Conservation (phyloP, 2,329 filamentous ascomycete species). For the Monilinia polystroma region DNA sequence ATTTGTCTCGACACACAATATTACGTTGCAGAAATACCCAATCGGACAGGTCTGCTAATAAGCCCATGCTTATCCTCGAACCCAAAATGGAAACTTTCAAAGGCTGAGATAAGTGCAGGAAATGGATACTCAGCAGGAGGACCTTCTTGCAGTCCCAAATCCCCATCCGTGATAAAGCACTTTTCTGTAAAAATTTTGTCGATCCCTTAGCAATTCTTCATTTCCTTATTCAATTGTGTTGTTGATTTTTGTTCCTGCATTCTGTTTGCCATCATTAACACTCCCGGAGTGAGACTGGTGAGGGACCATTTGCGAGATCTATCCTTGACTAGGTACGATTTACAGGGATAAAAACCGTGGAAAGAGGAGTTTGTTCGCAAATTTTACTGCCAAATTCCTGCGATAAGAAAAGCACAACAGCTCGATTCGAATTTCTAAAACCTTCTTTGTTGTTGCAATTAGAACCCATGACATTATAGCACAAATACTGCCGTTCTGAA, state of each 20-base stretch:
- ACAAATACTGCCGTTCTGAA: neutral
- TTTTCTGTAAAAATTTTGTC: constrained; percentile 15
- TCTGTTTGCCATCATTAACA: neutral
- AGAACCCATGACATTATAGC: neutral
- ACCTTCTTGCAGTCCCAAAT: neutral
- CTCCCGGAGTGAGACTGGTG: neutral
- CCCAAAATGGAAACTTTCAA: constrained; percentile 23
- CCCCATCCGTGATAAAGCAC: constrained; percentile 21
- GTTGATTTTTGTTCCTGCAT: constrained; percentile 2
- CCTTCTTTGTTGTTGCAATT: neutral
- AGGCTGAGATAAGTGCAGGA: constrained; percentile 25
- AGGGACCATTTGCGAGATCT: constrained; percentile 1
- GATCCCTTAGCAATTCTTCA: neutral
- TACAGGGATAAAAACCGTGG: neutral
- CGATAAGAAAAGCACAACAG: neutral
- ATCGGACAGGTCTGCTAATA: constrained; percentile 7
- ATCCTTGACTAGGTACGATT: neutral
- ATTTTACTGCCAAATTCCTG: neutral
- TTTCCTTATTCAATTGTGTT: neutral
- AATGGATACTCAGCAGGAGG: constrained; percentile 17
- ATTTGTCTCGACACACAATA: constrained; percentile 1
- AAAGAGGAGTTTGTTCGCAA: neutral
- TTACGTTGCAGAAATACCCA: neutral
- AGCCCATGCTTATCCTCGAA: constrained; percentile 1
- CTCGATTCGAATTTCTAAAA: neutral